Evolutionary conservation across 305 asterid genomes (phyloP).

Genomic region (Fraxinus sp.): DNA sequence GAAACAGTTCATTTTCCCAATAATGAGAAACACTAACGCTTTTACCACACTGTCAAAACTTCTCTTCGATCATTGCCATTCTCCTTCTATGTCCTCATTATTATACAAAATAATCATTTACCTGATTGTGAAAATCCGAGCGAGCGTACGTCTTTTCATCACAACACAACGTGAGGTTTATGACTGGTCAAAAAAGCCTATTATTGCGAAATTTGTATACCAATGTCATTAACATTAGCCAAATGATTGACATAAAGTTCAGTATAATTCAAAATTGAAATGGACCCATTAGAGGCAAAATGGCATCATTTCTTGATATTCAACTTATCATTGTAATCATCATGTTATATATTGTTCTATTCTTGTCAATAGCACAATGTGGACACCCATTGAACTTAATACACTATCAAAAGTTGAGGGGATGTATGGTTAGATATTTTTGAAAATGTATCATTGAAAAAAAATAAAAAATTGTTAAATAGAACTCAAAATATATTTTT

Average conservation of each 20-base stretch:
- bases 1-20: neutral
- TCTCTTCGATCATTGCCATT: constrained; percentile 30
- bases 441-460: neutral
- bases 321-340: constrained; percentile 34
- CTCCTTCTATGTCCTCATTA: constrained; percentile 20
- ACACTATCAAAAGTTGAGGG: neutral
- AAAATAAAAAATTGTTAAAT: too few relatives aligned
- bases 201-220: neutral
- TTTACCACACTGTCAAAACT: neutral
- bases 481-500: neutral
- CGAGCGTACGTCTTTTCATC: neutral
- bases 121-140: neutral
- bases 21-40: neutral
- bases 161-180: neutral
- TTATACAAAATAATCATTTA: neutral
- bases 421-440: neutral
- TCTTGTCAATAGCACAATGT: constrained; percentile 30
- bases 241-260: constrained; percentile 24
- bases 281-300: constrained; percentile 17
- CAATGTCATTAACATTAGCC: constrained; percentile 9
- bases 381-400: neutral
- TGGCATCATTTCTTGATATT: neutral
- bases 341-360: constrained; percentile 22
- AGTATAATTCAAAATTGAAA: constrained; percentile 5
- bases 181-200: neutral